These are phyloP conservation scores for Ceratocystis harringtonii DNA, from an alignment of 2,329 filamentous ascomycete species.

Conservation along the genomic window DNA sequence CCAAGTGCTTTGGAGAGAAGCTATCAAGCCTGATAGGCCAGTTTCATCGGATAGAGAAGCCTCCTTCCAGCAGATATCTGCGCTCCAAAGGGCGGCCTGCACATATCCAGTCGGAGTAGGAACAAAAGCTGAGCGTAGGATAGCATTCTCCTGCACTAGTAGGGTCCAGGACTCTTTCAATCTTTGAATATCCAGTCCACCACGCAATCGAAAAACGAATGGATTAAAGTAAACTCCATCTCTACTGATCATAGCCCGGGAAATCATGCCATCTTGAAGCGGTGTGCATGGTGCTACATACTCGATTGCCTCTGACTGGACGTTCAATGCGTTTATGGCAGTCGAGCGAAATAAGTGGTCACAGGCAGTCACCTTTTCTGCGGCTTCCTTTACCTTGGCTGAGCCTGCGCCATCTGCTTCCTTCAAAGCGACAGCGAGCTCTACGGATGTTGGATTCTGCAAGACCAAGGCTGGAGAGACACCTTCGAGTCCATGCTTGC, in stretches of 20 bases:
- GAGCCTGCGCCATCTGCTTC: not conserved
- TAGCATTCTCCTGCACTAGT: slow-evolving; percentile 38
- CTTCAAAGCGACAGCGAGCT: slow-evolving; percentile 30
- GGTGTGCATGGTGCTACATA: slow-evolving; percentile 70
- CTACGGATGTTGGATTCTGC: slow-evolving; percentile 38
- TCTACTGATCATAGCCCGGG: slow-evolving; percentile 44
- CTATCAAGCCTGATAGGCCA: not conserved
- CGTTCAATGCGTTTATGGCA: slow-evolving; percentile 37
- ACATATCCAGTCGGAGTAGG: slow-evolving; percentile 60
- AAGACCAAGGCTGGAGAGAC: slow-evolving; percentile 54
- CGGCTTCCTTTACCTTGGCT: slow-evolving; percentile 23
- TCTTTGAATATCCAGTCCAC: slow-evolving; percentile 29
- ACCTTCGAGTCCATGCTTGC: slow-evolving; percentile 42
- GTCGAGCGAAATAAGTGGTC: slow-evolving; percentile 43
- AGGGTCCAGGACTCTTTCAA: slow-evolving; percentile 44
- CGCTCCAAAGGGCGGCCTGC: slow-evolving; percentile 47
- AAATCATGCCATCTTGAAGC: slow-evolving; percentile 75
- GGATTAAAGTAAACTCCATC: slow-evolving; percentile 56
- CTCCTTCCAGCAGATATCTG: slow-evolving; percentile 31
- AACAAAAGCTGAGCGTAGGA: slow-evolving; percentile 60
- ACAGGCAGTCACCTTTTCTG: slow-evolving; percentile 48
- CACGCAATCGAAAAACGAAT: slow-evolving; percentile 46
- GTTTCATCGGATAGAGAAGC: not conserved
- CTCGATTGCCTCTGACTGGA: slow-evolving; percentile 44
- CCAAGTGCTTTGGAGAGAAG: slow-evolving; percentile 33